phyloP scores from a whole-genome alignment of 192 early-diverging fungal genomes.

The Umbelopsis vinacea region DNA sequence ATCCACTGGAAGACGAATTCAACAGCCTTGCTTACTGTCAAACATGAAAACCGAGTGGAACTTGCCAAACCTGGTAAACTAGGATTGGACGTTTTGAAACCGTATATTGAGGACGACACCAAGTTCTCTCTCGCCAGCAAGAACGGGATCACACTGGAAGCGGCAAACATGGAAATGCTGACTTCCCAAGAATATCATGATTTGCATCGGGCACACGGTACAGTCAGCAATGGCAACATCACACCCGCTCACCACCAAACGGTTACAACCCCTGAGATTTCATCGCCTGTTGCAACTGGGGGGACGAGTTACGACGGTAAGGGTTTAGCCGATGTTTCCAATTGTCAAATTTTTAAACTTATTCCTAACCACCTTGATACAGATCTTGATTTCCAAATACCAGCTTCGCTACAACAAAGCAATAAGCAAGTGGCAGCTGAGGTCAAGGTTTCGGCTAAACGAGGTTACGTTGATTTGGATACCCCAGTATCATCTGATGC shows the following conservation, averaged over 20 bases:
- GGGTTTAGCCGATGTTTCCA: background rate
- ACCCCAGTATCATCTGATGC: constrained; percentile 21
- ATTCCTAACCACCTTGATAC: background rate
- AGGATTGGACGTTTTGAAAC: constrained; percentile 40
- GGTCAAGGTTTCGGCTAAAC: constrained; percentile 7
- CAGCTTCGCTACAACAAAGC: constrained; percentile 23
- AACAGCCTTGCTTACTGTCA: constrained; percentile 58
- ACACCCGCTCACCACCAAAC: background rate
- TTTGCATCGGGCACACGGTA: background rate
- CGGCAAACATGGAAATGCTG: constrained; percentile 47
- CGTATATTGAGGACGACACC: constrained; percentile 38
- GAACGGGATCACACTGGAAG: constrained; percentile 42
- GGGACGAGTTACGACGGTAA: constrained; percentile 27
- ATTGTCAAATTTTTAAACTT: background rate
- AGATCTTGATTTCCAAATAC: constrained; percentile 26
- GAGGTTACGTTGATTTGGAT: constrained; percentile 19
- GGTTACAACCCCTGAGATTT: background rate
- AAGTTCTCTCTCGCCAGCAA: constrained; percentile 33
- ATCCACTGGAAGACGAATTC: constrained; percentile 58
- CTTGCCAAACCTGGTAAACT: constrained; percentile 41
- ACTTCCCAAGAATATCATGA: constrained; percentile 42
- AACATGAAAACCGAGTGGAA: constrained; percentile 28
- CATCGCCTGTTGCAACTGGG: constrained; percentile 21
- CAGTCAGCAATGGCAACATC: background rate
- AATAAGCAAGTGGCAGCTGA: background rate